phyloP scores from a whole-genome alignment of 179 eudicot genomes.

The Spergularia azorica region DNA sequence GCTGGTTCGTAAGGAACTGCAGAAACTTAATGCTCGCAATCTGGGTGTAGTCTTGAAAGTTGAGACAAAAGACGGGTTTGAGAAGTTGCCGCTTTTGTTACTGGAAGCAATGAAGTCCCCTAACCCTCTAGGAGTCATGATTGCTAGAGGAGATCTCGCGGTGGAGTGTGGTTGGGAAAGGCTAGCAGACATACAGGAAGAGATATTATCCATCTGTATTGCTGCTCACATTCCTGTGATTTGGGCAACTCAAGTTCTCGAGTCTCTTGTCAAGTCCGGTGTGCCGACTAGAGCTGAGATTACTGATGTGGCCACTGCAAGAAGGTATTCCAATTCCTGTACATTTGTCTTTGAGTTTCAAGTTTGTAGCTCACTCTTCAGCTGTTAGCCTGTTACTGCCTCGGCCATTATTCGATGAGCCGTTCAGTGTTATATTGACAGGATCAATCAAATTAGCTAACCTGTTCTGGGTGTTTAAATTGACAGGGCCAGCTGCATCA shows the following conservation, averaged over 20 bases:
- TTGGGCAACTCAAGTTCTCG: constrained; percentile 21
- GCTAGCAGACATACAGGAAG: constrained; percentile 53
- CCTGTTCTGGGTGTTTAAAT: neutral
- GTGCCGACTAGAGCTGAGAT: constrained; percentile 21
- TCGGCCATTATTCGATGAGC: no score
- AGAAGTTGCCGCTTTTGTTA: constrained; percentile 47
- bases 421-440: no score
- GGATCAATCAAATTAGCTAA: no score
- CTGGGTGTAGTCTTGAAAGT: constrained; percentile 54
- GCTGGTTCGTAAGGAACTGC: constrained; percentile 45
- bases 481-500: constrained; percentile 17
- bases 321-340: neutral
- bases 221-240: constrained; percentile 38
- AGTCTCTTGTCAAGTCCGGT: constrained; percentile 18
- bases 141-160: constrained; percentile 71
- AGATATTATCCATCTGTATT: constrained; percentile 47
- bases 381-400: no score
- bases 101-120: constrained; percentile 56
- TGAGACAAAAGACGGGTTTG: constrained; percentile 50
- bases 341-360: neutral
- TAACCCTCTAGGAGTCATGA: constrained; percentile 62
- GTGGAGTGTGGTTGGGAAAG: constrained; percentile 68
- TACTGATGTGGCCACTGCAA: constrained; percentile 15
- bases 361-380: neutral
- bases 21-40: constrained; percentile 40